Evolutionary conservation across 768 basidiomycete species (phyloP).

Genomic region (Agaricus blazei): DNA sequence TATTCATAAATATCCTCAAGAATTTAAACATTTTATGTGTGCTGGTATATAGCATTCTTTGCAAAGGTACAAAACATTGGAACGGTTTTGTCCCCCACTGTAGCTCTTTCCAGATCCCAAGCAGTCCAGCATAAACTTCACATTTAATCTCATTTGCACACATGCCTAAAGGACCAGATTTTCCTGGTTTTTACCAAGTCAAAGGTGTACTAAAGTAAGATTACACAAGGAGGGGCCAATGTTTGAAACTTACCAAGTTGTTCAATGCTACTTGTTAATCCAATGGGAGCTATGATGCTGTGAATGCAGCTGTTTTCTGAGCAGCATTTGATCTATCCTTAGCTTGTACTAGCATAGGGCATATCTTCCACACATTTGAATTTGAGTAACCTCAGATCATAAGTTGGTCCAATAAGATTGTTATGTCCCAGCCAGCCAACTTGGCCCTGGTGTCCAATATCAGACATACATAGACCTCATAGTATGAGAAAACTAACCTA

Average conservation of each 20-base stretch:
- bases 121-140: slow-evolving; percentile 79
- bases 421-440: slow-evolving; percentile 81
- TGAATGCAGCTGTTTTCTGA: slow-evolving; percentile 19
- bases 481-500: slow-evolving; percentile 48
- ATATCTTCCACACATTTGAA: slow-evolving; percentile 72
- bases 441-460: slow-evolving; percentile 50
- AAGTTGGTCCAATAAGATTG: slow-evolving; percentile 86
- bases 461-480: slow-evolving; percentile 9
- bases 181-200: slow-evolving; percentile 74
- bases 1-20: too few relatives aligned
- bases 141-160: slow-evolving; percentile 72
- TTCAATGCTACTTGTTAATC: slow-evolving; percentile 49
- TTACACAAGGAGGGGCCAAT: neutral
- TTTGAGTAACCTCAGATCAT: slow-evolving; percentile 81
- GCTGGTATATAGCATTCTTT: too few relatives aligned
- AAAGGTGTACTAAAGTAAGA: slow-evolving; percentile 6
- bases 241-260: slow-evolving; percentile 46
- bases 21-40: too few relatives aligned
- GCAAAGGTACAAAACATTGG: too few relatives aligned
- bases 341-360: slow-evolving; percentile 70
- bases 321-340: slow-evolving; percentile 21
- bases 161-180: slow-evolving; percentile 65
- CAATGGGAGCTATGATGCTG: slow-evolving; percentile 27
- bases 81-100: too few relatives aligned
- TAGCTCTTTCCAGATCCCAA: slow-evolving; percentile 78